Evolutionary conservation across 2,329 filamentous ascomycete genomes (phyloP).

Genomic region (Phaeosphaeriaceae sp.): DNA sequence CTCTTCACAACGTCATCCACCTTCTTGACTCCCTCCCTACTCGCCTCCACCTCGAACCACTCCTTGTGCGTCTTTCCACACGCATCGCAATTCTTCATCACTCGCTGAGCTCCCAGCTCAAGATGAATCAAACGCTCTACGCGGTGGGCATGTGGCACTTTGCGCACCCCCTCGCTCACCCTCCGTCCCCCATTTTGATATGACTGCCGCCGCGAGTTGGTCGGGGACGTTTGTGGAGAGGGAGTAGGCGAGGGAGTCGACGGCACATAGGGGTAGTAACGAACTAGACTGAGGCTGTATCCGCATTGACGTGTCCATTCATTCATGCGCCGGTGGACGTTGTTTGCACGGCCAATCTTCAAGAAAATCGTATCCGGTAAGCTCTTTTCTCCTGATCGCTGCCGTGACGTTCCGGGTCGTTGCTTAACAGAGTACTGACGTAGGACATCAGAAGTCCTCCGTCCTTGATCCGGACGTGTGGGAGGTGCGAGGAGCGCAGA

Average conservation of each 20-base stretch:
- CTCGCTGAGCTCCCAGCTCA: conserved; percentile 72
- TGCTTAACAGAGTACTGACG: conserved; percentile 40
- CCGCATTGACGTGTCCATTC: conserved; percentile 95
- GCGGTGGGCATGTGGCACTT: conserved; percentile 83
- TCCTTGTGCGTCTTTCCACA: conserved; percentile 89
- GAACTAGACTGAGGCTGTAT: conserved; percentile 83
- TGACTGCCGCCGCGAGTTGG: conserved; percentile 31
- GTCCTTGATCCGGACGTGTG: conserved; percentile 47
- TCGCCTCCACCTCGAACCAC: conserved; percentile 92
- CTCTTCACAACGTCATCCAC: conserved; percentile 78
- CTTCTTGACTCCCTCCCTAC: conserved; percentile 69
- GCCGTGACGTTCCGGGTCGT: conserved; percentile 21
- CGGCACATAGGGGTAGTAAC: conserved; percentile 84
- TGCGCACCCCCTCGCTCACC: conserved; percentile 56
- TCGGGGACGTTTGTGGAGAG: conserved; percentile 34
- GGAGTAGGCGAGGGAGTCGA: conserved; percentile 35
- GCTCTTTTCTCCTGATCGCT: background rate
- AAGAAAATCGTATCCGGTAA: conserved; percentile 65
- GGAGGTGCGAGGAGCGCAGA: conserved; percentile 59
- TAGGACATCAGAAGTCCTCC: conserved; percentile 43
- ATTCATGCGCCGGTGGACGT: conserved; percentile 88
- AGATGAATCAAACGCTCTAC: conserved; percentile 91
- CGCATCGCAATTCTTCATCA: conserved; percentile 70
- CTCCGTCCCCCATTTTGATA: conserved; percentile 16
- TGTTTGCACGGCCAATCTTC: conserved; percentile 73